phyloP scores from a whole-genome alignment of 805 yeast genomes.

The Sungouiozyma ichnusensis region DNA sequence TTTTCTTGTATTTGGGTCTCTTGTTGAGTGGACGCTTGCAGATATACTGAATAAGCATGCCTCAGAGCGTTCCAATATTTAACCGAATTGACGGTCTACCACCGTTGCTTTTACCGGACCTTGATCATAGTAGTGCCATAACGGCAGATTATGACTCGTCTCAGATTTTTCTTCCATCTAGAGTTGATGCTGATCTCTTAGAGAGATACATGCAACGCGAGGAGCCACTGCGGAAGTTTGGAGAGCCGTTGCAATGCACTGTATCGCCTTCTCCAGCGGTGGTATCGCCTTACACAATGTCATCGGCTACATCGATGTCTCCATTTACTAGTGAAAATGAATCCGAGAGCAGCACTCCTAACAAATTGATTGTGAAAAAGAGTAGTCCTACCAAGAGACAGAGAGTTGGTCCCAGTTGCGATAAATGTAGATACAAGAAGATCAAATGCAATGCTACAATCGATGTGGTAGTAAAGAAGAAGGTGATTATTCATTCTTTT shows the following conservation, averaged over 20 bases:
- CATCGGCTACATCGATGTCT: neutral
- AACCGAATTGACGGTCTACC: constrained; percentile 22
- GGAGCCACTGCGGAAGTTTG: neutral
- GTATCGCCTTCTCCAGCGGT: neutral
- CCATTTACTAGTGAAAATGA: neutral
- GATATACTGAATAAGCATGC: no score
- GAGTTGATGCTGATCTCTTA: neutral
- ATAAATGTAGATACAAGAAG: constrained; percentile 58
- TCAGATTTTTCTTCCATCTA: neutral
- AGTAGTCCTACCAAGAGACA: constrained; percentile 34
- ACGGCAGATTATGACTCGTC: neutral
- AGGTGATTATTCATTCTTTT: constrained; percentile 10
- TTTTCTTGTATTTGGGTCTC: no score
- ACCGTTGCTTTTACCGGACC: constrained; percentile 23
- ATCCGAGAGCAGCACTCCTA: neutral
- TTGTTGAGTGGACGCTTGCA: no score
- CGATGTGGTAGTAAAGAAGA: constrained; percentile 29
- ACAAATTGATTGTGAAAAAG: no score
- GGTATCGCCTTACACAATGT: neutral
- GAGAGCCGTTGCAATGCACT: no score
- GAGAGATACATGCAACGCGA: neutral
- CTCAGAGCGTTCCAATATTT: constrained; percentile 19
- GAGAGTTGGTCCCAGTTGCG: constrained; percentile 69
- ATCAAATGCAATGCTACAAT: constrained; percentile 68
- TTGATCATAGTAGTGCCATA: no score